A percentile compares a stretch with the other conserved stretches of the same genome.
phyloP scores from a whole-genome alignment of 805 yeast genomes.

The Yamadazyma nakazawae region DNA sequence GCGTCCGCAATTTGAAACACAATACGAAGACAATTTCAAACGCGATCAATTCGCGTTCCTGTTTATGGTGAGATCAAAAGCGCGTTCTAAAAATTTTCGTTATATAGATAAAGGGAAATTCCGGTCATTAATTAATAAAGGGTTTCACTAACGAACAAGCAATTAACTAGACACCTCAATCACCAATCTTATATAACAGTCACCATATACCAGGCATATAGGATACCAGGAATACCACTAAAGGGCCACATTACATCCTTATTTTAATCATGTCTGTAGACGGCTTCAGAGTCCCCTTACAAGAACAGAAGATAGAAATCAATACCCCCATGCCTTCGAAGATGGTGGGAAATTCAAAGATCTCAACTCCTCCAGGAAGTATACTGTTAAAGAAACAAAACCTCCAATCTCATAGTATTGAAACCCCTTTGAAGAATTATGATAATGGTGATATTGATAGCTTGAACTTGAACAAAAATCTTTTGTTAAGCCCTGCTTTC shows the following conservation, averaged over 20 bases:
- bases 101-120: slow-evolving; percentile 4
- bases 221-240: not conserved
- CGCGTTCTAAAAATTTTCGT: slow-evolving; percentile 8
- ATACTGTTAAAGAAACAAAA: slow-evolving; percentile 2
- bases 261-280: slow-evolving; percentile 8
- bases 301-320: slow-evolving; percentile 14
- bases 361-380: slow-evolving; percentile 36
- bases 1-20: not conserved
- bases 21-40: slow-evolving; percentile 5
- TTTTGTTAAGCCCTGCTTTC: slow-evolving; percentile 38
- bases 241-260: not conserved
- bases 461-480: slow-evolving; percentile 11
- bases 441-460: slow-evolving; percentile 8
- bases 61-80: slow-evolving; percentile 6
- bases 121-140: not conserved
- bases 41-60: slow-evolving; percentile 5
- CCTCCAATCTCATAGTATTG: slow-evolving; percentile 1
- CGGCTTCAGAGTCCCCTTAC: slow-evolving; percentile 16
- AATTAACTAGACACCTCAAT: no score
- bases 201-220: not conserved
- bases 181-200: no score
- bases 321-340: slow-evolving; percentile 12
- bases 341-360: slow-evolving; percentile 17
- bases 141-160: not conserved
- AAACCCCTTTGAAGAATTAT: slow-evolving; percentile 11